Base-by-base conservation (phyloP, 495 filamentous ascomycete genomes). In the Bacidia gigantensis region DNA sequence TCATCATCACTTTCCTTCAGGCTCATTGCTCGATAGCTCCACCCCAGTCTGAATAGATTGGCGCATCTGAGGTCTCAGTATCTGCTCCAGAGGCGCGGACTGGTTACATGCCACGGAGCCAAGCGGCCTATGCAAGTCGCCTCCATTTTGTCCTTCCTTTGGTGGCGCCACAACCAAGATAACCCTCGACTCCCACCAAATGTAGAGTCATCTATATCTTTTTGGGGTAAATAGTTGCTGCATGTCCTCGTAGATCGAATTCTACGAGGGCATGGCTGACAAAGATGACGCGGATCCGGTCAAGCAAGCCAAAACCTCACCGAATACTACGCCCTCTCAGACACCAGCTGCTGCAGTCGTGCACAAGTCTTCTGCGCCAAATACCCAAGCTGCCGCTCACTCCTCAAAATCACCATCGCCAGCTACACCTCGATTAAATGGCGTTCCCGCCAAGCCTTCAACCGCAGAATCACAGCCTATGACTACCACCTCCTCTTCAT, bases 401-500 rank as follows among this genome's bases (percentile, higher is more conserved):
- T 29, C 54, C 21, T 59, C 59, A 14, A 55, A 47, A 26, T 54
- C 53, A 22, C 56, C 53, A 41, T 49, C 48, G 26, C 50, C 40
- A 18, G 29, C 17, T 46, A 26, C 39, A 53, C 26, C 26, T 12
- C 38, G 46, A n/a, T 44, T 48, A 29, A 43, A 51, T 38, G 50
- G 46, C 24, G 20, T 53, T 44, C 24, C 38, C 14, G 23, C 35
- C 14, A 57, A 59, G 44, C 39, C 43, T 20, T 29, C 52, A 26
- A 39, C 10, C 12, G 32, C 62, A 51, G 66, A 65, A 32, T 67
- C 69, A 41, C 62, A 69, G 58, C 69, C 72, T 39, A 78, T 76
- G 73, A 73, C 74, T 51, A 63, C 68, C 56, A 69, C 67, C 55
- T 74, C 71, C 42, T 64, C 64, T 2, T 56, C 50, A 32, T 61